A percentile compares a stretch with the other conserved stretches of the same genome.
phyloP scores from a whole-genome alignment of 371 early-diverging fungal genomes.

The Syncephalastrum racemosum region DNA sequence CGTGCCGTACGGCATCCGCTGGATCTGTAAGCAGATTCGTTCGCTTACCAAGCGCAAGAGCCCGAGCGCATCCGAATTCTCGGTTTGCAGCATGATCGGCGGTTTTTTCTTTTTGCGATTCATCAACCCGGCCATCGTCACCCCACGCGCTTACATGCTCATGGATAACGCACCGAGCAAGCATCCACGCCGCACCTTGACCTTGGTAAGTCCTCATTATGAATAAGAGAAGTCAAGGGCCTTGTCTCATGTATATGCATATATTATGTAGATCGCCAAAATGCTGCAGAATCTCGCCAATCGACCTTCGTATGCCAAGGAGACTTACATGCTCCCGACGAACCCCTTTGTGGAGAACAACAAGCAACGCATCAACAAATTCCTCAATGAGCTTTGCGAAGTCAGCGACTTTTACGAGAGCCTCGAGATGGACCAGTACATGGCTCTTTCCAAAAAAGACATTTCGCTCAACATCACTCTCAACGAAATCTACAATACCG shows the following conservation, averaged over 20 bases:
- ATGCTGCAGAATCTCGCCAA: slow-evolving; percentile 94
- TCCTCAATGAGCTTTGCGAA: slow-evolving; percentile 90
- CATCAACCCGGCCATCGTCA: slow-evolving; percentile 96
- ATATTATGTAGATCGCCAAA: slow-evolving; percentile 70
- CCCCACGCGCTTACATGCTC: slow-evolving; percentile 93
- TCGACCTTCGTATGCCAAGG: slow-evolving; percentile 91
- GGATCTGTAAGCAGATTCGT: slow-evolving; percentile 97
- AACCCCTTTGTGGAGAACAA: slow-evolving; percentile 89
- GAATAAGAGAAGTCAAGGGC: neutral
- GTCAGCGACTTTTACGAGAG: slow-evolving; percentile 94
- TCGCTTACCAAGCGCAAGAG: slow-evolving; percentile 89
- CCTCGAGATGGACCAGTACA: slow-evolving; percentile 96
- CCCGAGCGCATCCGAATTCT: slow-evolving; percentile 85
- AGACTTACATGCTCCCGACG: slow-evolving; percentile 87
- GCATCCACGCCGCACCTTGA: slow-evolving; percentile 85
- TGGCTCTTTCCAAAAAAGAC: slow-evolving; percentile 92
- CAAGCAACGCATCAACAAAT: slow-evolving; percentile 82
- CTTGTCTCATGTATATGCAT: neutral
- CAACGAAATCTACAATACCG: slow-evolving; percentile 92
- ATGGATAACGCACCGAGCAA: slow-evolving; percentile 81
- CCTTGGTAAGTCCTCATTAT: slow-evolving; percentile 59
- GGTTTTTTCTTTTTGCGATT: slow-evolving; percentile 97
- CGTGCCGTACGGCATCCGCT: slow-evolving; percentile 96
- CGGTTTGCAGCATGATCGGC: slow-evolving; percentile 93
- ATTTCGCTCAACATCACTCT: slow-evolving; percentile 83